Percentiles rank a stretch among this genome's conserved stretches.
Conservation (phyloP, 2,329 filamentous ascomycete genomes). For the Nemania sp. region DNA sequence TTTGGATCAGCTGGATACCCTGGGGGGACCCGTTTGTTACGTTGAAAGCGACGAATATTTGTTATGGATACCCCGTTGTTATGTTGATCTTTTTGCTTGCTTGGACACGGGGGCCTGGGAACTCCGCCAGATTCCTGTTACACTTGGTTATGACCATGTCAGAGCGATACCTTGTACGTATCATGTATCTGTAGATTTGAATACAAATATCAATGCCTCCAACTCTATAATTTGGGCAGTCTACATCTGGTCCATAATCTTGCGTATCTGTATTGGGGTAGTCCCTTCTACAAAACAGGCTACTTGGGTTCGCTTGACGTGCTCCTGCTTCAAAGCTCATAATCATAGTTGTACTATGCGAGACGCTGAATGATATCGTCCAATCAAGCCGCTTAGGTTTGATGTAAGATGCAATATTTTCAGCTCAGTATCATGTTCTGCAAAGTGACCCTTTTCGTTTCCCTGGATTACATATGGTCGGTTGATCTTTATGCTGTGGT, state of each 20-base stretch:
- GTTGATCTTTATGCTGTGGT: no score
- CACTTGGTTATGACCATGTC: not conserved
- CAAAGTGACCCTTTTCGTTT: no score
- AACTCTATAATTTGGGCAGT: not conserved
- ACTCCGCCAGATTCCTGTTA: not conserved
- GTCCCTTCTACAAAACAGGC: no score
- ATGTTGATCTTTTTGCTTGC: constrained; percentile 22
- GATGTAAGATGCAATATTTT: no score
- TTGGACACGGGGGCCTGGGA: not conserved
- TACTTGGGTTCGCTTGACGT: no score
- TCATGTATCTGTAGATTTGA: not conserved
- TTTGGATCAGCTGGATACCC: constrained; percentile 22
- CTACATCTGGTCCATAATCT: not conserved
- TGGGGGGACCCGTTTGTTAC: constrained; percentile 1
- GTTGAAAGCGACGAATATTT: constrained; percentile 14
- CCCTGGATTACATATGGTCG: no score
- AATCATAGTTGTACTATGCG: no score
- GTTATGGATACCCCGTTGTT: constrained; percentile 23
- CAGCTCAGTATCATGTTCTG: no score
- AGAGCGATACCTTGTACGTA: not conserved
- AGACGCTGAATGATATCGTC: no score
- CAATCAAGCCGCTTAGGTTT: no score
- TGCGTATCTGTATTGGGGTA: not conserved
- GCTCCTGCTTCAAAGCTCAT: no score
- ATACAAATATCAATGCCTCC: not conserved